Percentiles rank a stretch among this genome's conserved stretches.
These are phyloP conservation scores for Alnus glutinosa DNA, from an alignment of 306 rosid genomes.

Conservation along the genomic window DNA sequence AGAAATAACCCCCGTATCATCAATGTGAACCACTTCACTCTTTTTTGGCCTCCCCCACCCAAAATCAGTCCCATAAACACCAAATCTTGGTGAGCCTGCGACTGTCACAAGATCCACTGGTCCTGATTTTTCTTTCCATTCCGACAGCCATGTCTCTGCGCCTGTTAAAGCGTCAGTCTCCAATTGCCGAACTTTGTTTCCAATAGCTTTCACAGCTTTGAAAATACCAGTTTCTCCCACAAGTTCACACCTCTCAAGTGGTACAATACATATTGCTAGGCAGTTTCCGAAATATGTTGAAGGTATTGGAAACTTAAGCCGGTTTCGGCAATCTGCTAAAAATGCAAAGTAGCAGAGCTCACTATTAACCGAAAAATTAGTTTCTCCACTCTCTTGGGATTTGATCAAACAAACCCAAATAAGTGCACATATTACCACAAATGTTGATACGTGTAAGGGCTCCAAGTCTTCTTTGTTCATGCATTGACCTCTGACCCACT, in stretches of 20 bases:
- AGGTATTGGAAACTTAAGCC: conserved; percentile 30
- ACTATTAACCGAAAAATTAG: background rate
- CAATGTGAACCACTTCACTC: conserved; percentile 36
- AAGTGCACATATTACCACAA: conserved; percentile 33
- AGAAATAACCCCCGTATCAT: conserved; percentile 25
- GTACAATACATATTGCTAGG: background rate
- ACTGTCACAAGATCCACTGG: background rate
- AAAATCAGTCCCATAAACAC: conserved; percentile 44
- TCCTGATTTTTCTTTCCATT: background rate
- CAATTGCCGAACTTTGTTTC: conserved; percentile 24
- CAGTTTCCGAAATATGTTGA: conserved; percentile 48
- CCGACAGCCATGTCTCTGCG: conserved; percentile 30
- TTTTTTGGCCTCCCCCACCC: conserved; percentile 59
- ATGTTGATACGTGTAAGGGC: conserved; percentile 28
- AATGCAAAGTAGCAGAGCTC: conserved; percentile 15
- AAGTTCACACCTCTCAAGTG: conserved; percentile 26
- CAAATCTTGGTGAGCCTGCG: conserved; percentile 47
- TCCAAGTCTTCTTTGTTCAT: too few relatives aligned
- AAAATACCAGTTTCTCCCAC: conserved; percentile 37
- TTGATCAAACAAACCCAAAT: conserved; percentile 34
- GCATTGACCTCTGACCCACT: background rate
- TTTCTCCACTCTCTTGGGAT: background rate
- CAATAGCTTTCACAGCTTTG: conserved; percentile 30
- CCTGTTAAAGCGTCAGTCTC: conserved; percentile 29
- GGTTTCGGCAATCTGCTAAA: conserved; percentile 48